phyloP scores from a whole-genome alignment of 1,139 yeast species.

The Candida pseudoviswanathii region DNA sequence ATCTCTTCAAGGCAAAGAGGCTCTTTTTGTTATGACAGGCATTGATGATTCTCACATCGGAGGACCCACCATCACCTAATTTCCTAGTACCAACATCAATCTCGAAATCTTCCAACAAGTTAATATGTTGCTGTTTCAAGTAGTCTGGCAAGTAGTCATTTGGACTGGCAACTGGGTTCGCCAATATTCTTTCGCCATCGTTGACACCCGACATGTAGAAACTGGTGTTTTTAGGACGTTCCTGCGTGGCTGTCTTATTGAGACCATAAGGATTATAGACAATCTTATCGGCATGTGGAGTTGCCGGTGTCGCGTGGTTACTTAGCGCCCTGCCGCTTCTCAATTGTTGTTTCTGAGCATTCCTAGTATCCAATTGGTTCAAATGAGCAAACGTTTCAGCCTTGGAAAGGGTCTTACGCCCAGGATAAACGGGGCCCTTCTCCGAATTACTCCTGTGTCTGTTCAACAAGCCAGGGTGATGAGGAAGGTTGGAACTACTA shows the following conservation, averaged over 20 bases:
- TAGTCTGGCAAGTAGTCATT: constrained; percentile 62
- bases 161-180: constrained; percentile 70
- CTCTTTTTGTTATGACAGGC: constrained; percentile 43
- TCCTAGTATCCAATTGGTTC: constrained; percentile 35
- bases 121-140: constrained; percentile 51
- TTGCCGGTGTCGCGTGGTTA: constrained; percentile 8
- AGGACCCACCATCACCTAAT: constrained; percentile 74
- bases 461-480: not conserved
- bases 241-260: constrained; percentile 38
- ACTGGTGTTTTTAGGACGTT: constrained; percentile 40
- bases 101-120: constrained; percentile 60
- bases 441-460: constrained; percentile 6
- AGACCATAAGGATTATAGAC: constrained; percentile 51
- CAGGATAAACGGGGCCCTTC: constrained; percentile 1
- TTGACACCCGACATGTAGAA: constrained; percentile 42
- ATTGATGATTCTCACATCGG: constrained; percentile 59
- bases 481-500: not conserved
- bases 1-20: constrained; percentile 63
- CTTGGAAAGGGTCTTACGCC: constrained; percentile 20
- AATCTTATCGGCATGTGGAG: constrained; percentile 32
- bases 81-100: constrained; percentile 51
- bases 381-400: constrained; percentile 45
- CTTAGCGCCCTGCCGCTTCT: constrained; percentile 16
- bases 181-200: constrained; percentile 48
- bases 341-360: constrained; percentile 24